Evolutionary conservation across 257 asterid species (phyloP).

Genomic region (Nicotiana attenuata): DNA sequence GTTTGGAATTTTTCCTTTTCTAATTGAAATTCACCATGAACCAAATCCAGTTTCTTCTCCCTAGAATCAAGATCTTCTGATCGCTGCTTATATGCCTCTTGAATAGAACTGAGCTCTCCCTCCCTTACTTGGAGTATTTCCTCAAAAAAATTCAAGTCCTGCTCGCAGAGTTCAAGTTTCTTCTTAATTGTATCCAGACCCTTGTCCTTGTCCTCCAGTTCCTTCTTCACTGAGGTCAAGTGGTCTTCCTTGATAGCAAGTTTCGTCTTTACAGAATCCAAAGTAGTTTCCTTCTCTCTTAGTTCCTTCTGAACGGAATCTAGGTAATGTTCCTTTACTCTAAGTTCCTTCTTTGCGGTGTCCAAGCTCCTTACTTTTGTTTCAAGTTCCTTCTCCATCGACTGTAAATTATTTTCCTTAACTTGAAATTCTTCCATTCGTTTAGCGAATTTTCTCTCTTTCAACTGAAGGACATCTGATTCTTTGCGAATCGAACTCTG

Average conservation of each 20-base stretch:
- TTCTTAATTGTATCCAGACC: neutral
- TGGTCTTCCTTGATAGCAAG: too few species aligned
- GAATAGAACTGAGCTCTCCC: slow-evolving; percentile 11
- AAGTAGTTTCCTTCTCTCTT: too few species aligned
- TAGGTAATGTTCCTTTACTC: too few species aligned
- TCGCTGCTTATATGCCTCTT: slow-evolving; percentile 11
- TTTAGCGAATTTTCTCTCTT: neutral
- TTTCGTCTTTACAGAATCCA: too few species aligned
- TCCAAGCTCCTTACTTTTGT: neutral
- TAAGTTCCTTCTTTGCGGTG: too few species aligned
- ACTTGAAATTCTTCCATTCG: neutral
- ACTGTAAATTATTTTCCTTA: neutral
- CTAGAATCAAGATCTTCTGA: slow-evolving; percentile 24
- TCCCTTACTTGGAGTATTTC: slow-evolving; percentile 24
- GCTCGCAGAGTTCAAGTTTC: slow-evolving; percentile 16
- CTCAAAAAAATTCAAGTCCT: neutral
- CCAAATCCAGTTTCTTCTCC: slow-evolving; percentile 16
- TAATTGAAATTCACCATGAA: slow-evolving; percentile 8
- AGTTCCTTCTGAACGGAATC: too few species aligned
- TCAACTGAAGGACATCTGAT: neutral
- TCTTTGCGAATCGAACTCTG: neutral
- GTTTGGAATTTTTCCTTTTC: slow-evolving; percentile 22
- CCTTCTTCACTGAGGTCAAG: too few species aligned
- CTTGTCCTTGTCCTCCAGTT: too few species aligned
- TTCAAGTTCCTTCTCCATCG: neutral